These are phyloP conservation scores for Calonectria henricotiae DNA, from an alignment of 2,329 filamentous ascomycete genomes.

Conservation along the genomic window DNA sequence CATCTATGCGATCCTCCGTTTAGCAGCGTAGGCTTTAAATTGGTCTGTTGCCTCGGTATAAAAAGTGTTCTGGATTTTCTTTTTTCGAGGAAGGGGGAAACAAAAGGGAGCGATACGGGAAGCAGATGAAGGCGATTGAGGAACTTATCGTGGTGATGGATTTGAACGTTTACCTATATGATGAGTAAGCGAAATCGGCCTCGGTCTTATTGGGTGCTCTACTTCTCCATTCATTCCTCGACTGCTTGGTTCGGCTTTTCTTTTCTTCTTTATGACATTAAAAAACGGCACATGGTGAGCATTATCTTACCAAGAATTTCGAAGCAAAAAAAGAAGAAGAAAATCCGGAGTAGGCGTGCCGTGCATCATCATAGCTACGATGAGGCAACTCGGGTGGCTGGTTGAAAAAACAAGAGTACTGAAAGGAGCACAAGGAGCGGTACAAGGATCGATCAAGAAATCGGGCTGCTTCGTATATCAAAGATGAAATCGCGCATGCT, in stretches of 20 bases:
- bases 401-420: neutral
- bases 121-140: constrained; percentile 2
- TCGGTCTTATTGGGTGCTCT: constrained; percentile 44
- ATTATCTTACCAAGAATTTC: too few species aligned
- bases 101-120: neutral
- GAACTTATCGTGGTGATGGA: neutral
- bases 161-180: constrained; percentile 33
- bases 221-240: neutral
- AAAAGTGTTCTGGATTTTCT: too few species aligned
- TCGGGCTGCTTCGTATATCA: neutral
- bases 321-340: too few species aligned
- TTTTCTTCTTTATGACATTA: neutral
- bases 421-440: neutral
- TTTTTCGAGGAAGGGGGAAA: too few species aligned
- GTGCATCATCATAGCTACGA: neutral
- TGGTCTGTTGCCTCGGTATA: neutral
- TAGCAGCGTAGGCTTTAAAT: too few species aligned
- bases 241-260: neutral
- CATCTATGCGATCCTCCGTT: neutral
- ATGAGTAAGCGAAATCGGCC: constrained; percentile 50
- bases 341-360: neutral
- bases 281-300: too few species aligned
- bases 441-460: neutral
- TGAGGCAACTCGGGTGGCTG: neutral
- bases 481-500: neutral